Conservation (phyloP, 139 green algal species). For the Nannochloris sp. region DNA sequence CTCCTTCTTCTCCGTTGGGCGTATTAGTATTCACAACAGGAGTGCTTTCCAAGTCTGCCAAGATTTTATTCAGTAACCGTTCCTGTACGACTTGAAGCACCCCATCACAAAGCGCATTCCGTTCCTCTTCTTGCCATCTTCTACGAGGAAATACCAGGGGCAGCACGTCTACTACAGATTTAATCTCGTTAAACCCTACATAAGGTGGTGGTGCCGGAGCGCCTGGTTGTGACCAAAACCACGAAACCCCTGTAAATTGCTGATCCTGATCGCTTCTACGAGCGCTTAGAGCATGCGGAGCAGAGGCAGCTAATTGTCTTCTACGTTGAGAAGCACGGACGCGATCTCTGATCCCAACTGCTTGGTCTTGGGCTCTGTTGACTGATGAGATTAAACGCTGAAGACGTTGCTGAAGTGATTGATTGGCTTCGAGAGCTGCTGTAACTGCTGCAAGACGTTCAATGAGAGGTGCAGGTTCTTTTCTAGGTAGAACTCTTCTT, state of each 20-base stretch:
- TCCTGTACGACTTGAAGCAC: conserved; percentile 29
- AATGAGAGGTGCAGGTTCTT: not conserved
- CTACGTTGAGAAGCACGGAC: not conserved
- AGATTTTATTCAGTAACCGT: not conserved
- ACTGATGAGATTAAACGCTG: conserved; percentile 12
- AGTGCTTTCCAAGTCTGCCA: not conserved
- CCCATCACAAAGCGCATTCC: conserved; percentile 11
- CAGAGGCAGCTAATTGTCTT: not conserved
- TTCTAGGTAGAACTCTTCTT: too few relatives aligned
- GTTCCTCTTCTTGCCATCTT: conserved; percentile 20
- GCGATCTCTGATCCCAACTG: not conserved
- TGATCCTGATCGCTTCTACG: not conserved
- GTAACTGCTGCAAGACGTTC: not conserved
- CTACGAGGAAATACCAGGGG: not conserved
- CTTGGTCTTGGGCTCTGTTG: conserved; percentile 1
- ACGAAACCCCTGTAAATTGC: not conserved
- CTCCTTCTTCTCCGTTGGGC: conserved; percentile 10
- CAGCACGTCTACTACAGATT: not conserved
- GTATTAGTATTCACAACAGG: not conserved
- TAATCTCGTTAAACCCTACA: not conserved
- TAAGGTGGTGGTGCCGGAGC: not conserved
- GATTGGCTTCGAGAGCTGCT: not conserved
- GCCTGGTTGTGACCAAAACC: conserved; percentile 3
- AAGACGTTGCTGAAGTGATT: conserved; percentile 10
- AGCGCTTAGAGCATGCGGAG: not conserved